Evolutionary conservation across 1,139 yeast genomes (phyloP), one percentile per base, ranked within the genome.

Genomic region (Sugiyamaella sp.): DNA sequence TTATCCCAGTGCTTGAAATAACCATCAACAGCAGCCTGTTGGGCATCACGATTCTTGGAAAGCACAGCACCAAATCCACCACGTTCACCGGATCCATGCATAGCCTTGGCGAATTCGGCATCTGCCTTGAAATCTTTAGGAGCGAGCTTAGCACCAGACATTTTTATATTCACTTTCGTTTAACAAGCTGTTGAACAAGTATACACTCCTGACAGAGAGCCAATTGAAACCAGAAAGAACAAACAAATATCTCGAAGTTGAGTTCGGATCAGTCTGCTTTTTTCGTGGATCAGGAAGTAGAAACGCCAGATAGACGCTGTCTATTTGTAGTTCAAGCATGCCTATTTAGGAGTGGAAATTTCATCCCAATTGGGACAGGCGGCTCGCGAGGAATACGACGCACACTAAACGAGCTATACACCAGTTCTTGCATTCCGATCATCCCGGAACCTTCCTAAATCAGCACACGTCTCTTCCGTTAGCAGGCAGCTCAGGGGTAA

Each of bases 1-100:
- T 69, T 66, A 70, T 93, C 97, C 97, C 98, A 93, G 75, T 91
- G 96, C 77, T 89, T 87, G 80, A 93, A 86, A 74, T 93, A 93
- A 55, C 95, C 96, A 60, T 84, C 86, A 60, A 83, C 84, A 47
- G 98, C 98, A 53, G 86, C 86, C 60, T 80, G 80, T 65, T 89
- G 86, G 46, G 98, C 98, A 51, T 79, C 80, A 55, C 77, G 77
- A 74, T 89, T 82, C 77, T 93, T 93, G 64, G 84, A 74, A 60
- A 89, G 71, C 63, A 90, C 80, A 27, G 97, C 96, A 43, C 81
- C 69, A 62, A 89, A 76, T 40, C 98, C 99, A 37, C 83, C 75
- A 65, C 80, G 80, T 59, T 81, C 72, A 64, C 81, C 82, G 52
- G 77, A 74, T 62, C 97, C 97, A 70, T 93, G 97, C 71, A 93